A percentile compares a stretch with the other conserved stretches of the same genome.
phyloP scores from a whole-genome alignment of 495 filamentous ascomycete genomes.

The Penicillium pulvis region DNA sequence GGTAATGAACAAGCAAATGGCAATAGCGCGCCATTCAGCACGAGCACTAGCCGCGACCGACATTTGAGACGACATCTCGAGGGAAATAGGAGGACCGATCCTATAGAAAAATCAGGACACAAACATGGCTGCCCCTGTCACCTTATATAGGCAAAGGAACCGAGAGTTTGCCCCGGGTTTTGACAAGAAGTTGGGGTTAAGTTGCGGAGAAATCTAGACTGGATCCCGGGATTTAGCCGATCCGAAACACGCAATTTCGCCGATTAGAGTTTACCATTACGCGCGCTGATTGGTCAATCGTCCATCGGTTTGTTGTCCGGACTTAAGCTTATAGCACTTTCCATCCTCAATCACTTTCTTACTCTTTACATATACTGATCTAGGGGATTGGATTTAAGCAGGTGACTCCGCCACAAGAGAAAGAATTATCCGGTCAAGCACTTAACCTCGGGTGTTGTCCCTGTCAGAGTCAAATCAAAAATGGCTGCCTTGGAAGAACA shows the following conservation, averaged over 20 bases:
- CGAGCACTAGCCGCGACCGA: background rate
- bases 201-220: background rate
- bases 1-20: slow-evolving; percentile 1
- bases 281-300: background rate
- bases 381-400: background rate
- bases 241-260: background rate
- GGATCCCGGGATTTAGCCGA: background rate
- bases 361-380: background rate
- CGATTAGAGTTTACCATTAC: background rate
- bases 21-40: slow-evolving; percentile 5
- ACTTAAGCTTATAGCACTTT: background rate
- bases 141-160: background rate
- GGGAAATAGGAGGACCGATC: background rate
- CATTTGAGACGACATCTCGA: background rate
- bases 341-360: background rate
- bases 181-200: background rate
- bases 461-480: background rate
- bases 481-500: background rate
- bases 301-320: background rate
- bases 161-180: background rate
- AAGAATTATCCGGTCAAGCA: background rate
- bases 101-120: background rate
- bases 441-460: background rate
- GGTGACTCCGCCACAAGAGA: background rate
- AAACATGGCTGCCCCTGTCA: background rate